Evolutionary conservation across 495 filamentous ascomycete species (phyloP).

Genomic region (Xylaria castorea): DNA sequence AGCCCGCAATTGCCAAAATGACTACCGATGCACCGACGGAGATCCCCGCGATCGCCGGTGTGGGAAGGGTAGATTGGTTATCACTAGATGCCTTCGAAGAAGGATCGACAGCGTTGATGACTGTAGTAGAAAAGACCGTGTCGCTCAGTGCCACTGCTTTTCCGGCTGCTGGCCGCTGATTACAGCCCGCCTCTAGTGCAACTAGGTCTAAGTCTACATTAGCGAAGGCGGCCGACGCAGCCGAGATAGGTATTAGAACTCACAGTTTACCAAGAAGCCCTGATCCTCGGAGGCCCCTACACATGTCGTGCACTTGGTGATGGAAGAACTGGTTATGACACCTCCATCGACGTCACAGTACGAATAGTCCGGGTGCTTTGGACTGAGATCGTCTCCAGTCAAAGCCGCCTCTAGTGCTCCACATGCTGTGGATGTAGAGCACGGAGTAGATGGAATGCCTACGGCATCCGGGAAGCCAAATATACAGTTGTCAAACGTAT

Average conservation of each 20-base stretch:
- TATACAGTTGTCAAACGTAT: constrained; percentile 52
- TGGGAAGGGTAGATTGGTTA: constrained; percentile 32
- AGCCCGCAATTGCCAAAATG: constrained; percentile 40
- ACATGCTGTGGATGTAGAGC: constrained; percentile 51
- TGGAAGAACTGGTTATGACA: constrained; percentile 34
- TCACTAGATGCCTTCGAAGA: constrained; percentile 26
- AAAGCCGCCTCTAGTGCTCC: constrained; percentile 43
- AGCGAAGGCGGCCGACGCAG: constrained; percentile 19
- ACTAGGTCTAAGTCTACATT: constrained; percentile 45
- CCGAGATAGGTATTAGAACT: constrained; percentile 4
- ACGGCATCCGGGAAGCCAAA: constrained; percentile 55
- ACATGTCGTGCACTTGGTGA: constrained; percentile 47
- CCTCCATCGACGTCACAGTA: constrained; percentile 49
- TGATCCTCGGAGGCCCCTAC: constrained; percentile 46
- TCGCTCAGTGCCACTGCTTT: constrained; percentile 52
- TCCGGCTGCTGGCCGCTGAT: constrained; percentile 52
- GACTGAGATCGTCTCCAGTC: constrained; percentile 40
- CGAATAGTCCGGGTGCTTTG: constrained; percentile 42
- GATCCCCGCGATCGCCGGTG: constrained; percentile 50
- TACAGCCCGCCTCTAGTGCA: constrained; percentile 56
- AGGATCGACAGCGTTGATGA: constrained; percentile 53
- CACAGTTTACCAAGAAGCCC: constrained; percentile 52
- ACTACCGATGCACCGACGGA: constrained; percentile 38
- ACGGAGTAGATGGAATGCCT: constrained; percentile 46
- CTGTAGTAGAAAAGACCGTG: constrained; percentile 51